Evolutionary conservation across 495 filamentous ascomycete species (phyloP), one percentile per base, ranked within the genome.

Genomic region (Podospora australis): DNA sequence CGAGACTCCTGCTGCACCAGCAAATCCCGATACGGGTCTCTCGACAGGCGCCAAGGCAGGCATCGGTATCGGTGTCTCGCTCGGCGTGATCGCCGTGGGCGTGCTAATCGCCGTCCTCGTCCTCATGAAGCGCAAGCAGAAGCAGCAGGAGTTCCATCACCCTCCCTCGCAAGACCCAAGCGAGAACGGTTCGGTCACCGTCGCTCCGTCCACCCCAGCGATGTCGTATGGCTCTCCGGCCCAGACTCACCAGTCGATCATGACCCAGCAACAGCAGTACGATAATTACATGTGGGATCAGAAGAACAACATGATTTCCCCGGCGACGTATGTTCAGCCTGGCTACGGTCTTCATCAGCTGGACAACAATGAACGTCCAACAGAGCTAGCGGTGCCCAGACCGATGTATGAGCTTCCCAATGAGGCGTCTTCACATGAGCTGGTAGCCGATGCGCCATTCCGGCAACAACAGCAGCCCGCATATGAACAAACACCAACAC

Each of bases 21-120:
- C 20, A 4, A 24, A 25, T 4, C 20, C 40, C 25, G 13, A 21
- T 13, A 24, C 8, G 10, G 60, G 58, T 4, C 62, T 69, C 10
- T 66, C 65, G 3, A 44, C 53, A 3, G 64, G 60, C 9, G 65
- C 66, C 45, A 68, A 68, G 43, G 63, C 57, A 3, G 66, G 67
- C 35, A 56, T 72, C 14, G 67, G 62, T 11, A 58, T 64, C 3
- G 68, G 67, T 13, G 62, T 69, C 26, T 41, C 53, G 6, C 50
- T 69, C 7, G 66, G 53, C 21, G 51, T 57, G 34, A 44, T 66
- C 23, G 57, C 54, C 0, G 20, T 70, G 16, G 39, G 45, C 28
- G 53, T 42, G 24, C 39, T 66, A 43, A 53, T 49, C n/a, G 46
- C 54, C 22, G 54, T 59, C 36, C 7, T 59, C 9, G 49, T 62